Base-by-base conservation (phyloP, 1,139 yeast species). In the Debaryomyces nepalensis region DNA sequence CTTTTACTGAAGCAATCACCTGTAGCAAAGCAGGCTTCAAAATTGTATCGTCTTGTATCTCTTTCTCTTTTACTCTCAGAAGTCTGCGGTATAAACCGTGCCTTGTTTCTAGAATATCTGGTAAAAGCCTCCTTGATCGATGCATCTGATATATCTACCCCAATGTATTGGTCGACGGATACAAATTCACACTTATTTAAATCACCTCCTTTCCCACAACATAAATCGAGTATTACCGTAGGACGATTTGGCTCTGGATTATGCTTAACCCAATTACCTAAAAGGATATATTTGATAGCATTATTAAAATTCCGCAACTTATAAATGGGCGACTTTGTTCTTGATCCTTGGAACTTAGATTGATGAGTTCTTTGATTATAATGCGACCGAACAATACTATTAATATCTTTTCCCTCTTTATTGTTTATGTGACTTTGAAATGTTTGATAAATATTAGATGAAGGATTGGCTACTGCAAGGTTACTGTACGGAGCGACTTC, bases 171-270 rank as follows among this genome's bases (percentile, higher is more conserved):
- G 22, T 80, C 77, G 3, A 88, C 79, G 9, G 78, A 72, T 2
- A 88, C 85, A 54, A 81, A 81, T 43, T 83, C 87, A 82, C 96
- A 91, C 63, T 93, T 93, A 55, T 87, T 81, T 55, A 95, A 68
- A 66, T 93, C 99, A 14, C 99, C 99, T 35, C 99, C 99, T 63
- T 93, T 95, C 11, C 99, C 99, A 64, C 99, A 93, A 16, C 97
- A 97, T 42, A 93, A 65, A 58, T 93, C 99, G 29, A 93, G 68
- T 1, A 87, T 53, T 9, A 68, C 61, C 15, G 64, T 61, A 1
- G 72, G 68, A 1, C 51, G 54, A 4, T 53, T 88, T 11, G 75
- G 72, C 24, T 77, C 79, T 2, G 74, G 70, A 6, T 70, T 70
- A 18, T 59, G 58, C 32, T 65, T 67, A 40, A 84, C 81, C 62